Base-by-base conservation (phyloP, 148 eudicot genomes). In the Rhododendron ovatum region DNA sequence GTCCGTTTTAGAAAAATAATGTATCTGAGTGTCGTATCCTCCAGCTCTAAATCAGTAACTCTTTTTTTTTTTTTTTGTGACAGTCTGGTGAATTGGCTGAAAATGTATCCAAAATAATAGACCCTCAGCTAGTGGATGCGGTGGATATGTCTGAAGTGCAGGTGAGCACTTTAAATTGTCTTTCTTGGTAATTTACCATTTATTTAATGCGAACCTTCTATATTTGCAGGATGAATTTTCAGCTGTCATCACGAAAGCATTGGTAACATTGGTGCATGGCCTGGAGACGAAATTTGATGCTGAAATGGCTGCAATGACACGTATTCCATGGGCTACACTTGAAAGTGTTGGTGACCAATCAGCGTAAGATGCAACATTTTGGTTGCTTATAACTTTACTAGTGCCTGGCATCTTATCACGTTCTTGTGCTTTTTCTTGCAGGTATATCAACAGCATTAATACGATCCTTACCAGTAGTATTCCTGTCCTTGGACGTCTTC, bases 281-380 rank as follows among this genome's bases (percentile, higher is more conserved):
- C 86, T 96, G 90, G 99, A 95, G 91, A 92, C 94, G 17, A 96
- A 96, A 88, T 95, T 96, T 90, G 99, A 96, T 91, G 89, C 92
- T 91, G 99, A 96, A 93, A 96, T 96, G 99, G 96, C 93, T 83
- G 98, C 96, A 88, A 96, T 96, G 99, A 92, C 99, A 82, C 98
- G 98, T 50, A 96, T 96, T 57, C 95, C 96, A 74, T 96, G 99
- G 99, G 95, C 90, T 41, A 93, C 99, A 55, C 95, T 96, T 89
- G 99, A 96, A 91, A 96, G 99, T 90, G 99, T 96, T 87, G 99
- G 99, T 86, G 99, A 96, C 86, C 99, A 96, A 85, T 96, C 99
- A 75, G 98, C 86, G 98, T 96, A 94, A 89, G 91, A 84, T 86
- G 79, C 61, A 28, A 82, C 82, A 61, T 83, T 26, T 39, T 87